Percentiles rank a stretch among this genome's conserved stretches.
These are phyloP conservation scores for Geranium incanum DNA, from an alignment of 441 rosid species.

Conservation along the genomic window DNA sequence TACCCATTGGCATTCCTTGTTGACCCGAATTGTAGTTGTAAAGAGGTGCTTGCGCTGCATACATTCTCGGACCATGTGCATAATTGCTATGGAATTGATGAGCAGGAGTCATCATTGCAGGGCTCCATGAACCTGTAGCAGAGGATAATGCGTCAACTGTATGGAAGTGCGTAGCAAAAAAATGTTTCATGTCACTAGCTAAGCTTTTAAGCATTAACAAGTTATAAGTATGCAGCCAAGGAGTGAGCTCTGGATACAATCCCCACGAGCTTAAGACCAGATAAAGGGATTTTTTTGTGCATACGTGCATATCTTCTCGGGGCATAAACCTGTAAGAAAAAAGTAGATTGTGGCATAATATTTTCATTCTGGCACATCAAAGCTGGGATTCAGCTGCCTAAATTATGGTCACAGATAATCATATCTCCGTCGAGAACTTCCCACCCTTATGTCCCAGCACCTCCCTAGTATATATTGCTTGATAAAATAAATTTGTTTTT, in stretches of 20 bases:
- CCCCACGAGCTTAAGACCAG: no score
- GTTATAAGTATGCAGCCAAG: neutral
- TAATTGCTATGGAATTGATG: neutral
- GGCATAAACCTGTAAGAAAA: no score
- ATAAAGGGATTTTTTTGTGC: no score
- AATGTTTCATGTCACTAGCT: neutral
- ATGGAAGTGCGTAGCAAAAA: neutral
- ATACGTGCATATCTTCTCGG: no score
- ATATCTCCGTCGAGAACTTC: no score
- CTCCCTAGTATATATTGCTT: no score
- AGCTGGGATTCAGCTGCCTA: no score
- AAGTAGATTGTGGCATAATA: no score
- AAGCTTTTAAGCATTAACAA: neutral
- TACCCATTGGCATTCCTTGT: neutral
- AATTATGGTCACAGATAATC: no score
- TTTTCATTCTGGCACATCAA: no score
- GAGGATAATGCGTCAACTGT: neutral
- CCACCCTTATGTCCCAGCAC: no score
- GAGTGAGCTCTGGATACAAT: neutral
- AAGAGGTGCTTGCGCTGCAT: neutral
- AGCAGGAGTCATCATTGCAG: neutral
- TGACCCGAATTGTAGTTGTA: neutral
- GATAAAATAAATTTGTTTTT: no score
- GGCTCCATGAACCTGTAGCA: neutral
- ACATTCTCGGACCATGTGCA: neutral